These are phyloP conservation scores for Knoxia roxburghii DNA, from an alignment of 257 asterid species.

Conservation along the genomic window DNA sequence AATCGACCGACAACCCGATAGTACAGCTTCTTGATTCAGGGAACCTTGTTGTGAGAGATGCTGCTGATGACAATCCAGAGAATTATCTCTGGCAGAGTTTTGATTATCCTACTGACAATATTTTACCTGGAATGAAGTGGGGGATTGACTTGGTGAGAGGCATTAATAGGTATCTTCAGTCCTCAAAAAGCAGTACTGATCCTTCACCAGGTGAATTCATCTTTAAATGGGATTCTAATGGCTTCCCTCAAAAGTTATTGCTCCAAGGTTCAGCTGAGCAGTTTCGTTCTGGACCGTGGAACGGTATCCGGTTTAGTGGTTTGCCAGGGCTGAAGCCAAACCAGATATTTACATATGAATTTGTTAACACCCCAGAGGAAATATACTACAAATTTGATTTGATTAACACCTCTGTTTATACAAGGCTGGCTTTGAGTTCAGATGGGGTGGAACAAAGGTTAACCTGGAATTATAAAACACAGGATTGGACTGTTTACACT, in stretches of 20 bases:
- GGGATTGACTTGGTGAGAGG: conserved; percentile 30
- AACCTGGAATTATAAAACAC: conserved; percentile 16
- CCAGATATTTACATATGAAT: neutral
- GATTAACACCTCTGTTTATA: conserved; percentile 15
- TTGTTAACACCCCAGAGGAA: conserved; percentile 13
- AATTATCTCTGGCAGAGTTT: too few relatives aligned
- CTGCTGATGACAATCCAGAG: conserved; percentile 13
- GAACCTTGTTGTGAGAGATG: conserved; percentile 35
- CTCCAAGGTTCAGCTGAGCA: neutral
- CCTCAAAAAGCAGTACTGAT: conserved; percentile 34
- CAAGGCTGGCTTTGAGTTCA: conserved; percentile 14
- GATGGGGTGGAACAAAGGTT: conserved; percentile 15
- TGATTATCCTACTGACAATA: conserved; percentile 27
- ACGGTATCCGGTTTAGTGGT: conserved; percentile 38
- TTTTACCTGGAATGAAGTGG: conserved; percentile 24
- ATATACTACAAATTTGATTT: conserved; percentile 22
- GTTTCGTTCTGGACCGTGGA: conserved; percentile 44
- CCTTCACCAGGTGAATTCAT: conserved; percentile 34
- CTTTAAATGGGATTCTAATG: conserved; percentile 19
- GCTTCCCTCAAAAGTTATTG: conserved; percentile 28
- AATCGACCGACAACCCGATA: conserved; percentile 9
- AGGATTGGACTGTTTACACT: conserved; percentile 16
- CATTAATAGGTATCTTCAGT: conserved; percentile 14
- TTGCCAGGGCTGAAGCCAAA: conserved; percentile 14
- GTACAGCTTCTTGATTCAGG: conserved; percentile 32